phyloP scores from a whole-genome alignment of 2,329 filamentous ascomycete genomes.

The Botrytis paeoniae region DNA sequence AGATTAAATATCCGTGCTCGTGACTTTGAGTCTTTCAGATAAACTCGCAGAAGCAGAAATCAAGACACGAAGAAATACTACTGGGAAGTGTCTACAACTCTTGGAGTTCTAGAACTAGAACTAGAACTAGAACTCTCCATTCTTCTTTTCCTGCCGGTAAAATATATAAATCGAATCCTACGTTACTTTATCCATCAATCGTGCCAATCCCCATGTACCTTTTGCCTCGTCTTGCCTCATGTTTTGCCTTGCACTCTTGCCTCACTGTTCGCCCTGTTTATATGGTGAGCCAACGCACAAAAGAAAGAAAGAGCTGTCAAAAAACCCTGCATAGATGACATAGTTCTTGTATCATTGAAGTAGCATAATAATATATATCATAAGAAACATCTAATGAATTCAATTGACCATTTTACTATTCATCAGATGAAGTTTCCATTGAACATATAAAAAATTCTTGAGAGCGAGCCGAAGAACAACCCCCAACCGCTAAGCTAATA shows the following conservation, averaged over 20 bases:
- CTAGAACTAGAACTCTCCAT: background rate
- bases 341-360: background rate
- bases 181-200: background rate
- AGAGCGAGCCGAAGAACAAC: background rate
- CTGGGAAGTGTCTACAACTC: background rate
- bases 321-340: constrained; percentile 4
- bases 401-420: background rate
- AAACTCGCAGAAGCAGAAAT: background rate
- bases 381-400: background rate
- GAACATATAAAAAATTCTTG: background rate
- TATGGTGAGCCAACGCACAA: constrained; percentile 18
- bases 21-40: background rate
- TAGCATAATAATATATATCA: background rate
- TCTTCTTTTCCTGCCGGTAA: background rate
- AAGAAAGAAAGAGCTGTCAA: constrained; percentile 1
- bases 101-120: background rate
- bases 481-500: background rate
- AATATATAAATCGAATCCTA: background rate
- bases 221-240: constrained; percentile 3
- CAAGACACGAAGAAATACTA: background rate
- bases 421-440: background rate
- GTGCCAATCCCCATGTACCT: background rate
- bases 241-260: constrained; percentile 4
- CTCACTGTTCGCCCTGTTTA: constrained; percentile 16
- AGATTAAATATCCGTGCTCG: background rate